Percentiles rank a stretch among this genome's conserved stretches.
These are phyloP conservation scores for Pleodorina starrii DNA, from an alignment of 139 green algal species.

Conservation along the genomic window DNA sequence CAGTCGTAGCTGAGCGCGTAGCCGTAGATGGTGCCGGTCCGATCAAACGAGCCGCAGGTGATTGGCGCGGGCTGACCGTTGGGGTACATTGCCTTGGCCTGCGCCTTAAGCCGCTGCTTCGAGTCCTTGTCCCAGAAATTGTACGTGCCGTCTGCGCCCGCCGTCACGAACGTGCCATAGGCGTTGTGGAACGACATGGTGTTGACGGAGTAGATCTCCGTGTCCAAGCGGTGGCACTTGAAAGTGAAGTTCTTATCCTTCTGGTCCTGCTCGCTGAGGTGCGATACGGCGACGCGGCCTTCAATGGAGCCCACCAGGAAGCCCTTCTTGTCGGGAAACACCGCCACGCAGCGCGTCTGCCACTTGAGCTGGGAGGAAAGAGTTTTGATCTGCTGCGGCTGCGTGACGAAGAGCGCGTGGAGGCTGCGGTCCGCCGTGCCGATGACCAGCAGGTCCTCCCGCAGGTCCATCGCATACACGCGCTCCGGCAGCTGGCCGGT, in stretches of 20 bases:
- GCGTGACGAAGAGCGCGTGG: slow-evolving; percentile 75
- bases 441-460: slow-evolving; percentile 84
- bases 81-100: slow-evolving; percentile 39
- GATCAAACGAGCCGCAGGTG: slow-evolving; percentile 89
- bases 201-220: slow-evolving; percentile 98
- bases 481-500: slow-evolving; percentile 83
- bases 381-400: slow-evolving; percentile 82
- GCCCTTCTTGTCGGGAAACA: slow-evolving; percentile 92
- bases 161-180: slow-evolving; percentile 93
- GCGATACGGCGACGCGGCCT: slow-evolving; percentile 96
- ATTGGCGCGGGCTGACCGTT: slow-evolving; percentile 81
- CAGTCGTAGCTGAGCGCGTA: slow-evolving; percentile 96
- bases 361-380: slow-evolving; percentile 95
- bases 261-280: slow-evolving; percentile 87
- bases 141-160: slow-evolving; percentile 93
- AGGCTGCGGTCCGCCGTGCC: slow-evolving; percentile 86
- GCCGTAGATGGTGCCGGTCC: slow-evolving; percentile 91
- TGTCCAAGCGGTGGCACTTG: slow-evolving; percentile 88
- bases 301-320: slow-evolving; percentile 95
- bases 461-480: slow-evolving; percentile 90
- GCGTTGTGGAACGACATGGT: slow-evolving; percentile 92
- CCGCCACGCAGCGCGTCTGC: slow-evolving; percentile 93
- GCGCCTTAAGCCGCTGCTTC: slow-evolving; percentile 97
- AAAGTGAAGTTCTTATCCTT: slow-evolving; percentile 77
- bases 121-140: slow-evolving; percentile 99